phyloP scores from a whole-genome alignment of 139 green algal species.

The Chlorella vulgaris region DNA sequence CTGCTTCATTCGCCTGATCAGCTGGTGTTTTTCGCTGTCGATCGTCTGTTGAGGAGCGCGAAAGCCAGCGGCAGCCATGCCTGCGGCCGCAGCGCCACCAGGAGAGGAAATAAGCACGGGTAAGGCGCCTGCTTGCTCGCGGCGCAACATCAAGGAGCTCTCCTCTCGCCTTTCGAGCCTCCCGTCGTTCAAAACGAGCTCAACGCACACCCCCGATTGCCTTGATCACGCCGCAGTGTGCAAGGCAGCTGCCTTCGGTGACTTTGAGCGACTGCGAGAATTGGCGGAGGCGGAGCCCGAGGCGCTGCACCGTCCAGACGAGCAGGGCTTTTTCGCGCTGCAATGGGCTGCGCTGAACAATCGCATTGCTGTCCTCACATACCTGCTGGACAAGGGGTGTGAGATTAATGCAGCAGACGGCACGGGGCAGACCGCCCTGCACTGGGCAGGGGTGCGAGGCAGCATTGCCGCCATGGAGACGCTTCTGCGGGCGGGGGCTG shows the following conservation, averaged over 20 bases:
- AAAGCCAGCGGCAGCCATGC: too few relatives aligned
- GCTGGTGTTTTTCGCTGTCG: too few relatives aligned
- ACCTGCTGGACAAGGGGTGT: conserved; percentile 71
- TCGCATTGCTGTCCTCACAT: conserved; percentile 68
- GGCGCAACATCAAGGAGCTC: too few relatives aligned
- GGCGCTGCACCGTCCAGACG: conserved; percentile 64
- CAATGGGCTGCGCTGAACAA: conserved; percentile 98
- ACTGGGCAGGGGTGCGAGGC: conserved; percentile 87
- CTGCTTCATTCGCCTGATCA: too few relatives aligned
- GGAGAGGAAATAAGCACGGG: too few relatives aligned
- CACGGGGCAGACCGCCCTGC: conserved; percentile 85
- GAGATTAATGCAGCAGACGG: conserved; percentile 70
- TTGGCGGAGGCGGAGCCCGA: conserved; percentile 60
- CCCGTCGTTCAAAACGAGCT: too few relatives aligned
- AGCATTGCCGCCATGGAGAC: conserved; percentile 77
- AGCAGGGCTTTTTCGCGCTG: conserved; percentile 68
- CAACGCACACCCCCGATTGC: too few relatives aligned
- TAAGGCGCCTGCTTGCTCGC: too few relatives aligned
- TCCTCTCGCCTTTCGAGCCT: too few relatives aligned
- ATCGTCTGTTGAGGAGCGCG: too few relatives aligned
- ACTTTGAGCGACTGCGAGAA: conserved; percentile 73
- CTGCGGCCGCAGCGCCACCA: too few relatives aligned
- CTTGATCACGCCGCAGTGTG: too few relatives aligned
- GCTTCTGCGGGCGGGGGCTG: conserved; percentile 68
- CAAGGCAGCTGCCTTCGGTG: conserved; percentile 83